phyloP scores from a whole-genome alignment of 2,329 filamentous ascomycete species.

The Colletotrichum australisinense region DNA sequence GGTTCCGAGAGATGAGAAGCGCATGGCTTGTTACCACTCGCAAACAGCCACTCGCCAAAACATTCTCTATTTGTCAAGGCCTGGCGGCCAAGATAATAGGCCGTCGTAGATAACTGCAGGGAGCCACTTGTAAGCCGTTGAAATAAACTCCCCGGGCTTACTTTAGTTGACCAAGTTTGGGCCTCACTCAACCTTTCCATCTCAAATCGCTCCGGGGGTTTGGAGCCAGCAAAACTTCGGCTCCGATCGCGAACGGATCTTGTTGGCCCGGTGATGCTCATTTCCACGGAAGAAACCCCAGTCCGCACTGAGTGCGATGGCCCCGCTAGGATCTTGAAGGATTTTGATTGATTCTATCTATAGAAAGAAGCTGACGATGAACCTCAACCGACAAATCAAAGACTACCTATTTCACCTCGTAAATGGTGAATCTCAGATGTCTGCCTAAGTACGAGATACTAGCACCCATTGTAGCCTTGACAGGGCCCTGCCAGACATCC shows the following conservation, averaged over 20 bases:
- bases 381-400: not conserved
- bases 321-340: not conserved
- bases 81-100: too few relatives aligned
- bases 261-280: not conserved
- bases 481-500: not conserved
- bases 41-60: too few relatives aligned
- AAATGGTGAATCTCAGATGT: not conserved
- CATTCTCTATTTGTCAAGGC: too few relatives aligned
- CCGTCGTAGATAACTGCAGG: not conserved
- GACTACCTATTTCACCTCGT: not conserved
- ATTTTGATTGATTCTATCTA: not conserved
- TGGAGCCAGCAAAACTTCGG: not conserved
- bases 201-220: not conserved
- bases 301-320: not conserved
- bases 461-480: not conserved
- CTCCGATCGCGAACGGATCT: not conserved
- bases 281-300: not conserved
- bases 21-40: too few relatives aligned
- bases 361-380: not conserved
- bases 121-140: not conserved
- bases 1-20: too few relatives aligned
- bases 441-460: not conserved
- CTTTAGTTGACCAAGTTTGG: not conserved
- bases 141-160: not conserved
- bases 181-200: not conserved